Base-by-base conservation (phyloP, 2,329 filamentous ascomycete species). In the Didymella arachidicola region DNA sequence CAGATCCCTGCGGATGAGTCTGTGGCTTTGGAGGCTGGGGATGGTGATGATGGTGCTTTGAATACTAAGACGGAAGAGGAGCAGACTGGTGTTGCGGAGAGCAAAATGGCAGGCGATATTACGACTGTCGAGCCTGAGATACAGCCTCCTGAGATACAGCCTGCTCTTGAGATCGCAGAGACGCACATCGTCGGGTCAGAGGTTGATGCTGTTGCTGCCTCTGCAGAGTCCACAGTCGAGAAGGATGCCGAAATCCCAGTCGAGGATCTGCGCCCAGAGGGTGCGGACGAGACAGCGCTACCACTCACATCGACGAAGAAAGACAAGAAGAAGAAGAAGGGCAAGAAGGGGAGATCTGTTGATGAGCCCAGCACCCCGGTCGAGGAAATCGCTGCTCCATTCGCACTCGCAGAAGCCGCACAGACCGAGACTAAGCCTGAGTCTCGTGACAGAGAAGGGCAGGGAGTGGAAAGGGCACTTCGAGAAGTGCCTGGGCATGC, bases 281-380 rank as follows among this genome's bases (percentile, higher is more conserved):
- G 2, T n/a, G 26, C 39, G 27, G 50, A 41, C 12, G 50, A 53
- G 12, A 19, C 18, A 4, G 3, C 42, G 10, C 22, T 14, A 7
- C 32, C 30, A 1, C 14, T 26, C n/a, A n/a, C 16, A 3, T 6
- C 19, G 12, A 25, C 53, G 7, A 70, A 69, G 50, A 70, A 71
- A 54, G 64, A 66, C 44, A 71, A 69, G 60, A 72, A 69, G 54
- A 66, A 68, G 59, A 67, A 71, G 60, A 69, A 70, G 58, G 53
- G 57, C 14, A 70, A 68, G 54, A 72, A 71, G 57, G 52, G 41
- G 11, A 68, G 64, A 39, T 44, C 36, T 1, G 38, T 49, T 18
- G 57, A 59, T 19, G 66, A 66, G 30, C 57, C 61, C 10, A 64
- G 56, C n/a, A 64, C 59, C n/a, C 59, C 62, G 7, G 52, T 54